Base-by-base conservation (phyloP, 2,329 filamentous ascomycete species). In the Trichoderma guizhouense region DNA sequence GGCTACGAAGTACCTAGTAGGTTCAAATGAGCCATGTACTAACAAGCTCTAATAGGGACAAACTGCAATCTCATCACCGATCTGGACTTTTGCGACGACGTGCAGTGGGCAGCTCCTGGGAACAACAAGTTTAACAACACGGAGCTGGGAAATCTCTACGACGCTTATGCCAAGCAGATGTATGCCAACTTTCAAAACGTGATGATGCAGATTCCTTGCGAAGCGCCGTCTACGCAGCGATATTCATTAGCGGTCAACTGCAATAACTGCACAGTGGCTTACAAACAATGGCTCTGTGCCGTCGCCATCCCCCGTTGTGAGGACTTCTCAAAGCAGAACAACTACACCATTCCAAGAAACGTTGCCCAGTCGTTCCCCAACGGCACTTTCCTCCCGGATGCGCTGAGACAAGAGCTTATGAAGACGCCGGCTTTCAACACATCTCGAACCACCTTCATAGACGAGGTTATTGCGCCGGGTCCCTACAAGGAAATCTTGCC, bases 401-500 rank as follows among this genome's bases (percentile, higher is more conserved):
- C 83, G 53, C 75, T 80, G 9, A 75, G 70, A 30, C 71, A 74
- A 8, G 69, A 73, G 7, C 72, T 80, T 8, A 75, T 71, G 2
- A 47, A 72, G 58, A 74, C 73, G 28, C 78, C 76, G 6, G 76
- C 72, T 12, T 78, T 76, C 60, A 82, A 81, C 62, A 81, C 83
- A 9, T 93, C 91, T 14, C 88, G 95, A 21, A 95, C 94, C 77
- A 79, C 86, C 0, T 82, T 88, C 62, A 96, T 98, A 75, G 94
- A 98, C 77, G 76, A 84, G 2, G 75, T 83, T 1, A 89, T 98
- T 72, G 82, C 86, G 73, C 95, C 96, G 0, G 96, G 96, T 0
- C 96, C 96, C 0, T 98, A 99, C 82, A 97, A 95, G 79, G 96
- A 99, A 83, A 85, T 98, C 24, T 84, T 97, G 9, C 96, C 96